Base-by-base conservation (phyloP, 345 rosid genomes). In the Rhodamnia rubescens region DNA sequence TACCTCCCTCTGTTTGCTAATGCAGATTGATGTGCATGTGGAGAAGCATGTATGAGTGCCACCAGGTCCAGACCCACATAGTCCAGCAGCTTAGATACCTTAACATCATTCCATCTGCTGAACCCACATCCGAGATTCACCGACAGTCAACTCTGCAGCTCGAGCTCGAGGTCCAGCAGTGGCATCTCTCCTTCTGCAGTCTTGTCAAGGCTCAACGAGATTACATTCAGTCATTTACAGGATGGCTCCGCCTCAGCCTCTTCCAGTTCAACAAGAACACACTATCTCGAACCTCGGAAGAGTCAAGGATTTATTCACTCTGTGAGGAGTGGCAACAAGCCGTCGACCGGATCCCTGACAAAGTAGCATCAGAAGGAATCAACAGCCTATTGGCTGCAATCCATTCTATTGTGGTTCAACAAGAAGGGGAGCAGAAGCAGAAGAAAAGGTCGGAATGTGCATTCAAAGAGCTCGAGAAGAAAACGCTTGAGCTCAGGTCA, bases 31-130 rank as follows among this genome's bases (percentile, higher is more conserved):
- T 95, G 98, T 90, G 95, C 89, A 97, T 97, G 99, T 97, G 99
- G 99, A 97, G 98, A 91, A 92, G 96, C 93, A 97, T 94, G 99
- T 97, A 97, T 40, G 98, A 97, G 92, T 93, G 95, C 85, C 99
- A 97, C 87, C 99, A 97, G 87, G 99, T 95, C 88, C 99, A 97
- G 85, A 95, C 93, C 1, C 99, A 95, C 91, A 97, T 97, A 40
- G 99, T 95, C 87, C 98, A 95, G 89, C 99, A 97, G 92, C 98
- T 97, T 84, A 95, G 94, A 89, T 95, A 95, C 89, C 92, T 95
- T 80, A 96, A 94, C 90, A 91, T 94, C 24, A 88, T 97, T 47
- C 99, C 99, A 52, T 96, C 99, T 44, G 88, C 91, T 2, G 98
- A 96, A 85, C 92, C 98, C 5, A 95, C 98, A 0, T 93, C 99